Percentiles rank a stretch among this genome's conserved stretches.
Evolutionary conservation across 2,329 filamentous ascomycete genomes (phyloP).

Genomic region (Cephalotrichum gorgonifer): DNA sequence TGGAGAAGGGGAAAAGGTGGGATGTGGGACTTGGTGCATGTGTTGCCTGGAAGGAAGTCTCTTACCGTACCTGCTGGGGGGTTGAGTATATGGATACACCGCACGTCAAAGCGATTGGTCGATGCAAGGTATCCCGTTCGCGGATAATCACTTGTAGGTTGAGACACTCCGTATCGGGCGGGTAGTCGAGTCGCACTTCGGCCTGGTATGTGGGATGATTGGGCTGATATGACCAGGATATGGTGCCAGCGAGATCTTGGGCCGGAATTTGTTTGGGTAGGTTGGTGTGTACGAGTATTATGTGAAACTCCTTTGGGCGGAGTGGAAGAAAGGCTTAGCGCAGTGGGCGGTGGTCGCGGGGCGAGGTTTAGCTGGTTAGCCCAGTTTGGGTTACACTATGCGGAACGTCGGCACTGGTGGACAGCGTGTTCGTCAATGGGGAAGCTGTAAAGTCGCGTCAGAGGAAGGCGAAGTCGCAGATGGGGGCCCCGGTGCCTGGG

Average conservation of each 20-base stretch:
- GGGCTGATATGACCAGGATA: not conserved
- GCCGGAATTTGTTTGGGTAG: not conserved
- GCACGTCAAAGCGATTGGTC: not conserved
- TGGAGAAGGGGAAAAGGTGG: not conserved
- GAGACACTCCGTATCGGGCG: not conserved
- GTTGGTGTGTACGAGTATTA: no score
- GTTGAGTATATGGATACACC: not conserved
- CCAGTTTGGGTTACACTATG: slow-evolving; percentile 1
- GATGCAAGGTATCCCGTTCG: not conserved
- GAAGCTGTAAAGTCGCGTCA: slow-evolving; percentile 27
- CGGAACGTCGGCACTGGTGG: not conserved
- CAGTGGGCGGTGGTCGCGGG: not conserved
- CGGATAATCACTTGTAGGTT: no score
- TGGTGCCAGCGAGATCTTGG: not conserved
- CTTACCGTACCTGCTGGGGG: slow-evolving; percentile 1
- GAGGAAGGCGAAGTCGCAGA: slow-evolving; percentile 14
- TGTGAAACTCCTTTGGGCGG: not conserved
- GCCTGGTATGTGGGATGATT: not conserved
- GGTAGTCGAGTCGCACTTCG: not conserved
- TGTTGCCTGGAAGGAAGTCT: not conserved
- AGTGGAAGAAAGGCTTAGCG: not conserved
- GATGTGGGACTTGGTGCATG: not conserved
- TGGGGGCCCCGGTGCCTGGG: slow-evolving; percentile 6
- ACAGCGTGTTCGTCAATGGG: slow-evolving; percentile 2
- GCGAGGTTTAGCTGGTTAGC: not conserved